These are phyloP conservation scores for Aspergillus pseudoterreus DNA, from an alignment of 2,329 filamentous ascomycete genomes.

Conservation along the genomic window DNA sequence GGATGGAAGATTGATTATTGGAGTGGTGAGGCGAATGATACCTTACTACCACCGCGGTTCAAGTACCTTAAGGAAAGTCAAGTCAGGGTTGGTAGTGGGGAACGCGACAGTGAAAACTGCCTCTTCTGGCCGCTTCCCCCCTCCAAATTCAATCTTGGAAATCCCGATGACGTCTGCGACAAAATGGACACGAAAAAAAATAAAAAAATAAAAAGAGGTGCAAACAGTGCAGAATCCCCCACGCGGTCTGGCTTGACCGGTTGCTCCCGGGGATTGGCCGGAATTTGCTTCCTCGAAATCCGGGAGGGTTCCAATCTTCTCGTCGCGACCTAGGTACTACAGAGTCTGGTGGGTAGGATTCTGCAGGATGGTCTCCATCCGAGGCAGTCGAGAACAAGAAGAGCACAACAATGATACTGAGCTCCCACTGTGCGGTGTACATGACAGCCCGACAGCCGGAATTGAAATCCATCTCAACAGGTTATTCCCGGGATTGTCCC, in stretches of 20 bases:
- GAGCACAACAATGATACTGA: no score
- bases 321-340: neutral
- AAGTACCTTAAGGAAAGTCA: constrained; percentile 12
- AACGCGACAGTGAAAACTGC: constrained; percentile 10
- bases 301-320: neutral
- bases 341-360: no score
- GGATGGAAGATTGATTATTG: no score
- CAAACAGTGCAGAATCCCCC: constrained; percentile 2
- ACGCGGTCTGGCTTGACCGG: constrained; percentile 11
- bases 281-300: constrained; percentile 17
- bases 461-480: no score
- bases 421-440: no score
- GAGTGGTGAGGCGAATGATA: constrained; percentile 4
- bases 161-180: constrained; percentile 32
- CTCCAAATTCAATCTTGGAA: constrained; percentile 19
- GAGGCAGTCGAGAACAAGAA: no score
- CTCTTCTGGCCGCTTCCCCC: constrained; percentile 11
- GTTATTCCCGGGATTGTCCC: no score
- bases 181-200: constrained; percentile 15
- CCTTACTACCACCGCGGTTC: no score
- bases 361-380: no score
- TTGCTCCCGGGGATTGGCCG: constrained; percentile 13
- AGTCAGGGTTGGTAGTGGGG: constrained; percentile 25
- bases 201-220: neutral
- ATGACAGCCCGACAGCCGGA: no score